phyloP scores from a whole-genome alignment of 495 filamentous ascomycete species.

The Geopyxis carbonaria region DNA sequence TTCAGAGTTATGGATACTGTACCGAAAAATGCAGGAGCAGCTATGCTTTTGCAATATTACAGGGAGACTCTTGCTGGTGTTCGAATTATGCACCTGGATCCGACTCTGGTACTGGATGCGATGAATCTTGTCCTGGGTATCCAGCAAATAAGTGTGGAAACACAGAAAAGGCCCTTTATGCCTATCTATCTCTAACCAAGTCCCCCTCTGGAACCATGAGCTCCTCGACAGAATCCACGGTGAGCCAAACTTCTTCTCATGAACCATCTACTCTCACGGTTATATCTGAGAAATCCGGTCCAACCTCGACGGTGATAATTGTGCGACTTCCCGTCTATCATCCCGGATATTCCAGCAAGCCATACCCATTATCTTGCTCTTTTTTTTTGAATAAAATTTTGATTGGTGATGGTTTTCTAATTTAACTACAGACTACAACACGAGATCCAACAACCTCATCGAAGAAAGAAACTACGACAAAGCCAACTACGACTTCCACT shows the following conservation, averaged over 20 bases:
- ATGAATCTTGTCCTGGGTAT: constrained; percentile 47
- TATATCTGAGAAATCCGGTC: constrained; percentile 11
- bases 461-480: neutral
- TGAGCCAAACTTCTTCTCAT: constrained; percentile 19
- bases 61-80: constrained; percentile 55
- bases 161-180: constrained; percentile 35
- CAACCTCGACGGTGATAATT: constrained; percentile 21
- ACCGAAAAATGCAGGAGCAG: constrained; percentile 32
- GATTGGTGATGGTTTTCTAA: neutral
- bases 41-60: constrained; percentile 54
- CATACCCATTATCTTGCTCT: neutral
- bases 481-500: neutral
- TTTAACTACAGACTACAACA: neutral
- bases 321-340: constrained; percentile 13
- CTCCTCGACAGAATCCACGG: constrained; percentile 22
- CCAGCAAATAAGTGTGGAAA: constrained; percentile 47
- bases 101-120: constrained; percentile 35
- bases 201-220: constrained; percentile 35
- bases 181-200: constrained; percentile 37
- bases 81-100: constrained; percentile 46
- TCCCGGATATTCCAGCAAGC: neutral
- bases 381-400: too few species aligned
- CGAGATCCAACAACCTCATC: neutral
- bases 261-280: constrained; percentile 18
- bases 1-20: constrained; percentile 52